Conservation (phyloP, 768 basidiomycete genomes). For the Serendipita sp. region DNA sequence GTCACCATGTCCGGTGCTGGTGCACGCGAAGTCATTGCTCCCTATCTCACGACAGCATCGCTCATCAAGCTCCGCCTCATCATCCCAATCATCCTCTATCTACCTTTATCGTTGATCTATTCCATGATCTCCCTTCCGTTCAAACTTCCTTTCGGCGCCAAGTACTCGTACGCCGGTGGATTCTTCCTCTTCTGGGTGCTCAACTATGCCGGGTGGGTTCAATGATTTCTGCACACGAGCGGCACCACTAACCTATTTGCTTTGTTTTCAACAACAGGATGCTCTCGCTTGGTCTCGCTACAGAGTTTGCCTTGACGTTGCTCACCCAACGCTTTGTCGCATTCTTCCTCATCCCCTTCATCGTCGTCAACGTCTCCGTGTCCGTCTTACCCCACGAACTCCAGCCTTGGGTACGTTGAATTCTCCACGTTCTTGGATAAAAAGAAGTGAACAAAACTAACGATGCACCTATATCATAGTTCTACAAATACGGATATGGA, state of each 20-base stretch:
- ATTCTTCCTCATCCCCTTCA: conserved; percentile 41
- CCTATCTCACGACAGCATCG: conserved; percentile 22
- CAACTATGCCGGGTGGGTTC: conserved; percentile 16
- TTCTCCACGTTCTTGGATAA: neutral
- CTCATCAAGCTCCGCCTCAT: conserved; percentile 24
- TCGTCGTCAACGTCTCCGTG: conserved; percentile 34
- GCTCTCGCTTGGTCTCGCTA: conserved; percentile 20
- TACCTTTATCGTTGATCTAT: conserved; percentile 27
- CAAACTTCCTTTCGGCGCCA: conserved; percentile 27
- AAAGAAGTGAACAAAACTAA: neutral
- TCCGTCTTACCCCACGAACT: conserved; percentile 39
- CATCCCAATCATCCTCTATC: conserved; percentile 23
- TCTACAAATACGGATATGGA: conserved; percentile 45
- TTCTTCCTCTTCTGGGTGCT: conserved; percentile 26
- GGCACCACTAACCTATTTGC: neutral
- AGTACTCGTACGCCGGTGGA: conserved; percentile 19
- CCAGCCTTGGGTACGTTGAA: conserved; percentile 12
- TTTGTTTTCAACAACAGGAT: conserved; percentile 12
- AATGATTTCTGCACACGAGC: neutral
- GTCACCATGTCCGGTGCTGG: conserved; percentile 21
- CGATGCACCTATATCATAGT: too few species aligned
- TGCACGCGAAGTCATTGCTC: conserved; percentile 21
- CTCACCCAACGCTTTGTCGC: conserved; percentile 22
- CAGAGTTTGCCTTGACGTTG: conserved; percentile 23
- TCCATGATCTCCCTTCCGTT: conserved; percentile 31